Evolutionary conservation across 805 yeast genomes (phyloP).

Genomic region (Tetrapisispora taiwanensis): DNA sequence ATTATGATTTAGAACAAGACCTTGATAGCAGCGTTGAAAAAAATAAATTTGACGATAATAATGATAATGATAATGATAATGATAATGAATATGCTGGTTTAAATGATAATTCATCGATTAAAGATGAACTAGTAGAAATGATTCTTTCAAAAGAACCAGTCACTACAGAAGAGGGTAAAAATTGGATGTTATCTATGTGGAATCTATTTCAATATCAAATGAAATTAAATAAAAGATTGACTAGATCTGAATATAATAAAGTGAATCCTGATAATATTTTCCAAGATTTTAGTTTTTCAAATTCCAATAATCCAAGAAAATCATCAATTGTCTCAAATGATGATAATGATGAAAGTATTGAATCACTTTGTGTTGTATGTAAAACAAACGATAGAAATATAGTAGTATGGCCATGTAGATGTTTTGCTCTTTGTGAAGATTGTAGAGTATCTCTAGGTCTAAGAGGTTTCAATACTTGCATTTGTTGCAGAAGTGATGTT

Average conservation of each 20-base stretch:
- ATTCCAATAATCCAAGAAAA: conserved; percentile 11
- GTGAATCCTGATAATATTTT: conserved; percentile 24
- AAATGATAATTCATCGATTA: not conserved
- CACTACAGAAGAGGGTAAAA: conserved; percentile 8
- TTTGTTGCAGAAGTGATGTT: conserved; percentile 71
- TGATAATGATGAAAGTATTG: conserved; percentile 25
- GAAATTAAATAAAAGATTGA: conserved; percentile 19
- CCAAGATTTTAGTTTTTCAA: conserved; percentile 21
- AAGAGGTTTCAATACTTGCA: conserved; percentile 68
- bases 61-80: not conserved
- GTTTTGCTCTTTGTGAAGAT: conserved; percentile 78
- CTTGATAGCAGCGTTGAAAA: not conserved
- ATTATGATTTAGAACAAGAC: conserved; percentile 4
- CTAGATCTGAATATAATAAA: conserved; percentile 29
- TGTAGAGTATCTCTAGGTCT: conserved; percentile 68
- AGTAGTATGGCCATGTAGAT: conserved; percentile 87
- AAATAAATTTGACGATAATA: not conserved
- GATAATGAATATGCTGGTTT: too few species aligned
- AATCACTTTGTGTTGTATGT: conserved; percentile 67
- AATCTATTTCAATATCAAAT: conserved; percentile 19
- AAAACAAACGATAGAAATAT: conserved; percentile 64
- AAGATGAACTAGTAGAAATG: conserved; percentile 4
- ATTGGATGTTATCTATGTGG: conserved; percentile 26
- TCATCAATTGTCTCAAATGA: not conserved
- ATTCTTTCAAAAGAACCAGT: not conserved